These are phyloP conservation scores for Monosporascus sp. DNA, from an alignment of 2,329 filamentous ascomycete genomes.

Conservation along the genomic window DNA sequence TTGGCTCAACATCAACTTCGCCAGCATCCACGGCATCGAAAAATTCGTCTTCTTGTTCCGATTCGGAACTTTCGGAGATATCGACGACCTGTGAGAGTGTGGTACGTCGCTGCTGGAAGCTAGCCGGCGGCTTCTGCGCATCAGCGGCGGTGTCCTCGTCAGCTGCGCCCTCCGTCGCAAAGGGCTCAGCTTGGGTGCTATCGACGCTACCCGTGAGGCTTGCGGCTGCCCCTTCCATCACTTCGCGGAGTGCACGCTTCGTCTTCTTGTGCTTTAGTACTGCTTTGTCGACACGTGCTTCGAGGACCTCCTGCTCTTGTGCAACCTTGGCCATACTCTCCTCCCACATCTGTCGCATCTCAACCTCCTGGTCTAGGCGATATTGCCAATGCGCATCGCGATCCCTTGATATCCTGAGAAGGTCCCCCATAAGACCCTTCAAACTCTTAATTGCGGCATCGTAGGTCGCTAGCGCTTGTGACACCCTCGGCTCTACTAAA, in stretches of 20 bases:
- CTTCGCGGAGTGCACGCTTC: conserved; percentile 83
- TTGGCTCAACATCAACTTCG: conserved; percentile 72
- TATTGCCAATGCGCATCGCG: conserved; percentile 97
- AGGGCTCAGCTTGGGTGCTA: conserved; percentile 16
- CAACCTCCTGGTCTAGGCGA: conserved; percentile 81
- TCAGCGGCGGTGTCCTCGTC: conserved; percentile 26
- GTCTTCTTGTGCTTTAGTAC: conserved; percentile 86
- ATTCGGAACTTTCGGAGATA: conserved; percentile 69
- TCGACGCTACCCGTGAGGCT: conserved; percentile 30
- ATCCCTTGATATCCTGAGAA: conserved; percentile 88
- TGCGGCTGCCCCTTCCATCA: conserved; percentile 54
- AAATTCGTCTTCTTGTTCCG: conserved; percentile 79
- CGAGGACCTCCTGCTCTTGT: conserved; percentile 85
- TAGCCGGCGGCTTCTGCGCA: conserved; percentile 36
- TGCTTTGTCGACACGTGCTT: conserved; percentile 80
- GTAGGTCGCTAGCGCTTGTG: conserved; percentile 77
- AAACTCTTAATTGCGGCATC: conserved; percentile 86
- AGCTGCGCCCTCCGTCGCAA: conserved; percentile 27
- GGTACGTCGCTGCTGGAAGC: conserved; percentile 53
- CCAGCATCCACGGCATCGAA: conserved; percentile 96
- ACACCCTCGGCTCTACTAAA: conserved; percentile 71
- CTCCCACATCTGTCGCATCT: conserved; percentile 95
- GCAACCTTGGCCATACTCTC: conserved; percentile 98
- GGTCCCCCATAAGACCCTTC: conserved; percentile 75
- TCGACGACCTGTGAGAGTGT: conserved; percentile 66